Percentiles rank a stretch among this genome's conserved stretches.
Evolutionary conservation across 2,329 filamentous ascomycete genomes (phyloP).

Genomic region (Remersonia thermophila): DNA sequence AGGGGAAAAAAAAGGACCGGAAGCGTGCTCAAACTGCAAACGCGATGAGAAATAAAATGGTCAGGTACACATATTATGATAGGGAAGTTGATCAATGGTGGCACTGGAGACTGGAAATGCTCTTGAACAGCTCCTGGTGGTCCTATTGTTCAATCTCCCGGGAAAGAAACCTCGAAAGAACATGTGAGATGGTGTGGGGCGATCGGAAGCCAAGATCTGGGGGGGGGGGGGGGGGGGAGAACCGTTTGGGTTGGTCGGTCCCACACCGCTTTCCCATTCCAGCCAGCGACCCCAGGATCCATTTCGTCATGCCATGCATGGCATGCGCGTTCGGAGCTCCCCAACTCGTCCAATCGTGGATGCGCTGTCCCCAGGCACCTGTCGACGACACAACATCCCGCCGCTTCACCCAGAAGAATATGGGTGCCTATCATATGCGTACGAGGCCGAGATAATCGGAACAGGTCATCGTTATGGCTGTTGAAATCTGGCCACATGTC

Average conservation of each 20-base stretch:
- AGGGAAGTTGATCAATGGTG: no score
- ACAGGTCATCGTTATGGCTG: slow-evolving; percentile 33
- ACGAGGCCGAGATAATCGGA: slow-evolving; percentile 5
- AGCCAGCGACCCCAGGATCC: not conserved
- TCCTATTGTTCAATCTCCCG: not conserved
- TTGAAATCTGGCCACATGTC: slow-evolving; percentile 46
- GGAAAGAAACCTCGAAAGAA: not conserved
- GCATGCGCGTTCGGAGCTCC: no score
- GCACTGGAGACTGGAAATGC: no score
- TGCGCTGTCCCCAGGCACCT: not conserved
- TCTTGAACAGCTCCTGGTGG: no score
- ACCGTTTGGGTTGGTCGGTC: not conserved
- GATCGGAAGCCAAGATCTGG: slow-evolving; percentile 5
- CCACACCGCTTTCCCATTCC: slow-evolving; percentile 12
- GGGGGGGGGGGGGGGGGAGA: no score
- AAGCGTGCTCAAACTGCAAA: not conserved
- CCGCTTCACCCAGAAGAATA: slow-evolving; percentile 5
- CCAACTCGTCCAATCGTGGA: no score
- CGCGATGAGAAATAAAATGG: no score
- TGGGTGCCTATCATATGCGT: slow-evolving; percentile 17
- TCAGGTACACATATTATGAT: no score
- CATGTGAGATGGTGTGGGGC: not conserved
- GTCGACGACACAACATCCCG: not conserved
- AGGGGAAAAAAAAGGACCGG: slow-evolving; percentile 1
- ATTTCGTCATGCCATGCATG: slow-evolving; percentile 7